These are phyloP conservation scores for Heliophila coronopifolia DNA, from an alignment of 441 rosid species.

Conservation along the genomic window DNA sequence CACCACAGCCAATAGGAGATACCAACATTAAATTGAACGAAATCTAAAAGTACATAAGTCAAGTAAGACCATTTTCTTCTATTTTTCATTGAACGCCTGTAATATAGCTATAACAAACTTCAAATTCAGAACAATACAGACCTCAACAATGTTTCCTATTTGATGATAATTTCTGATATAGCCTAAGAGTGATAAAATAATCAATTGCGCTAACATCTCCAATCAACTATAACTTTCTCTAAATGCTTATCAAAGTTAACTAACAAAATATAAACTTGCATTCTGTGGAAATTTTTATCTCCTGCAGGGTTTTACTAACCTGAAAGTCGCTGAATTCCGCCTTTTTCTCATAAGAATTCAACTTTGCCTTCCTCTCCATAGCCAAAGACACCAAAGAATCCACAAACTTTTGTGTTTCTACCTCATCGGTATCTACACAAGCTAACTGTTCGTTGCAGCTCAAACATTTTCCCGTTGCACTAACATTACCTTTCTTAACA, in stretches of 20 bases:
- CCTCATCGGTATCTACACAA: conserved; percentile 57
- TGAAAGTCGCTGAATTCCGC: conserved; percentile 71
- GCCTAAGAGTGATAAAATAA: neutral
- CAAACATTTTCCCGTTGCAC: conserved; percentile 43
- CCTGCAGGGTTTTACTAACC: conserved; percentile 27
- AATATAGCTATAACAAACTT: neutral
- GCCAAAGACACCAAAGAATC: conserved; percentile 60
- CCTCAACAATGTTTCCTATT: neutral
- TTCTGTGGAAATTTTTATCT: neutral
- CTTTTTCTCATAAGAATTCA: conserved; percentile 35
- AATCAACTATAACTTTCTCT: neutral
- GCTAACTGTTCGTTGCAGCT: conserved; percentile 50
- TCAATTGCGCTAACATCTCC: neutral
- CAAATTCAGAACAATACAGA: neutral
- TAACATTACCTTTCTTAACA: conserved; percentile 44
- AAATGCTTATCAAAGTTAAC: neutral
- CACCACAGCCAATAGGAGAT: neutral
- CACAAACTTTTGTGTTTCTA: conserved; percentile 58
- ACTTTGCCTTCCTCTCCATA: conserved; percentile 65
- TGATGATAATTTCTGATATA: neutral
- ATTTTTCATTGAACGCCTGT: neutral
- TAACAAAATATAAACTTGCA: neutral
- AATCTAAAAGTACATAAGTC: neutral
- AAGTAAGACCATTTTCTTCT: neutral
- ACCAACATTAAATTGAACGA: neutral